Evolutionary conservation across 139 green algal species (phyloP), one percentile per base, ranked within the genome.

Genomic region (Coccomyxa sp.): DNA sequence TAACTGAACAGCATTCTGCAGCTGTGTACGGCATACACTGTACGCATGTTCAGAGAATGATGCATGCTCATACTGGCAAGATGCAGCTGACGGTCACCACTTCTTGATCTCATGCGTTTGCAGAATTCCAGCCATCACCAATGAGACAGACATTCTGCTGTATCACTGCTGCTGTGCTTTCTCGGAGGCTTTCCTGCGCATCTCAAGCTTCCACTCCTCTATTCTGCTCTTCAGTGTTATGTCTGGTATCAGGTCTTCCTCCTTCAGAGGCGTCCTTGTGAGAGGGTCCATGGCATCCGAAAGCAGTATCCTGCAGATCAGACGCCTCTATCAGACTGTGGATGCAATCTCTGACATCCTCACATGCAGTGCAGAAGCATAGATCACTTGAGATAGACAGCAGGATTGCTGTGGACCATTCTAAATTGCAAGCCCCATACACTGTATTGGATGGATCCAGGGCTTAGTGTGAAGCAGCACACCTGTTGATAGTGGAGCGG

Each of bases 261-360:
- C 69, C 5, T 77, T 90, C 22, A 87, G 88, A 69, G 79, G 79
- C n/a, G 70, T 39, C 35, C 96, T 88, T 77, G 86, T 95, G 90
- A 98, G 97, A 8, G 96, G 96, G 83, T 99, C 95, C 8, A 82
- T 91, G 33, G 88, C 89, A 75, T 96, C 90, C 0, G 85, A 91
- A 75, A 98, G 87, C 79, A 98, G 89, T 81, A 98, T 94, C 75
- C 97, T 64, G 50, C 50, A 64, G 18, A 18, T 22, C 22, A 64
- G 27, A 64, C 18, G 27, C 50, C 50, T 1, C 50, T 31, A 18
- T 22, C 50, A 31, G 18, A 64, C 50, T 31, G 5, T 22, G 27
- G 50, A 18, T 64, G 22, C 50, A 12, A 22, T 64, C 18, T 31
- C 5, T 22, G 27, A 22, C 5, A 64, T 58, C 50, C 50, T 64